Base-by-base conservation (phyloP, 148 eudicot genomes). In the Dianthus caryophyllus region DNA sequence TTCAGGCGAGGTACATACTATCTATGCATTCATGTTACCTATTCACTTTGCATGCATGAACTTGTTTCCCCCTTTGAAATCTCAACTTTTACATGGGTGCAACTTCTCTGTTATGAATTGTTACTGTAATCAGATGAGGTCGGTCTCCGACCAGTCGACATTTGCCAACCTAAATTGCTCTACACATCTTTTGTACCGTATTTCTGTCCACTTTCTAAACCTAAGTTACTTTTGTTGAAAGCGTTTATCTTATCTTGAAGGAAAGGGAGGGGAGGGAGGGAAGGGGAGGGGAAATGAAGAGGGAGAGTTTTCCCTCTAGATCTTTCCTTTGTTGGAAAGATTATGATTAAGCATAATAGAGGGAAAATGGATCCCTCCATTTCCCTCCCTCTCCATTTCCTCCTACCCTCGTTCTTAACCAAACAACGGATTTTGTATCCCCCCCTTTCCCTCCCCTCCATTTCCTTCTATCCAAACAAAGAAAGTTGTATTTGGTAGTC, bases 1-100 rank as follows among this genome's bases (percentile, higher is more conserved):
- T 75, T 81, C 85, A 39, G 99, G 93, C 36, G 87, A 88, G 86
- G 99, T 94, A 86, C 12, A 44, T 10, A 22, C 55, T 41, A 17
- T 14, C 20, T 13, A 27, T 38, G 29, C 14, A 2, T 60, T 30
- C 12, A 43, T 51, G 71, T 49, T 59, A 60, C 38, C 21, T 9
- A 36, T 15, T 50, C 33, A 53, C 16, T 1, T 46, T 55, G 26
- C 50, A 56, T 65, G 41, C 38, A 39, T 64, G 17, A 33, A 22
- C 49, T 70, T 50, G 49, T 51, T 11, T 9, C 50, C 21, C 21
- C 14, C 31, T 12, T 43, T 72, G 29, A 3, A 33, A 15, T 65
- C 56, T 65, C 49, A 22, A 62, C 18, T 61, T 55, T 36, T 61
- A 36, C 10, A 38, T 61, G 1, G 16, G 24, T 24, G 30, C 1